A percentile compares a stretch with the other conserved stretches of the same genome.
These are phyloP conservation scores for Suillus luteus DNA, from an alignment of 768 basidiomycete species.

Conservation along the genomic window DNA sequence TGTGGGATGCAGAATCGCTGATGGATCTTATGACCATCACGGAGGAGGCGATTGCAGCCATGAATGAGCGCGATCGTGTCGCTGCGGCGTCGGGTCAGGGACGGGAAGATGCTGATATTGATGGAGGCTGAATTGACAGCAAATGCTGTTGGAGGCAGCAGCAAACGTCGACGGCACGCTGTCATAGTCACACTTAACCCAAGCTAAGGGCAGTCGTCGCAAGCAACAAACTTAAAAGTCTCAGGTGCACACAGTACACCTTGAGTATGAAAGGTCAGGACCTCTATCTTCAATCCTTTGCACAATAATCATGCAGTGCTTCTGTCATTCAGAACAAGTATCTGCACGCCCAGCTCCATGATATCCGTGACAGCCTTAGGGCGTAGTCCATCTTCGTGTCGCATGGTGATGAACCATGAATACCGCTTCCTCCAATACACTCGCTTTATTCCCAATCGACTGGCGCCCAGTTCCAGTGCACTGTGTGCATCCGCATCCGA, in stretches of 20 bases:
- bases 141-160: not conserved
- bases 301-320: not conserved
- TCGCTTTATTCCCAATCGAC: not conserved
- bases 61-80: conserved; percentile 34
- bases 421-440: not conserved
- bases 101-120: conserved; percentile 6
- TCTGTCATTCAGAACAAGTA: not conserved
- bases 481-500: not conserved
- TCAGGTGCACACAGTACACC: not conserved
- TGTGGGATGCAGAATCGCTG: conserved; percentile 30
- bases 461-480: not conserved
- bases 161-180: too few species aligned
- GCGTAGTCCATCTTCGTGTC: not conserved
- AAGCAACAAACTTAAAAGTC: not conserved
- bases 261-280: not conserved
- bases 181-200: not conserved
- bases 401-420: not conserved
- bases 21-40: conserved; percentile 35
- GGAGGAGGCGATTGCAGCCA: conserved; percentile 33
- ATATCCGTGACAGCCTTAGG: not conserved
- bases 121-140: not conserved
- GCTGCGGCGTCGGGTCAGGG: conserved; percentile 16
- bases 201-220: not conserved
- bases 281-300: not conserved
- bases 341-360: not conserved